Percentiles rank a stretch among this genome's conserved stretches.
Evolutionary conservation across 2,329 filamentous ascomycete genomes (phyloP).

Genomic region (Penicillium expansum): DNA sequence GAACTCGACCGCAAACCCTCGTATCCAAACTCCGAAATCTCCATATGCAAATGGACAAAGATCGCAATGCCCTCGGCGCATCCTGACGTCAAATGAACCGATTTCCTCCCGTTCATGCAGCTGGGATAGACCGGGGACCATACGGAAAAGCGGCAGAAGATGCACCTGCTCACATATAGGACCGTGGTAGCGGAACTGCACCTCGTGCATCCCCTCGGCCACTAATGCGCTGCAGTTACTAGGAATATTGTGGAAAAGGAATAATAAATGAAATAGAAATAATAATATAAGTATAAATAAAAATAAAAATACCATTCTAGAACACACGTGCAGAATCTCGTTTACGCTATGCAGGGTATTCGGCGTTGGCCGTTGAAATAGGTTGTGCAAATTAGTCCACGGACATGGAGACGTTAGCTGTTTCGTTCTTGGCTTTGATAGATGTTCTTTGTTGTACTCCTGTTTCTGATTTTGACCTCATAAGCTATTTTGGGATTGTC

Average conservation of each 20-base stretch:
- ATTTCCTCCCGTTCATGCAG: constrained; percentile 20
- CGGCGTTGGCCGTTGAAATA: constrained; percentile 12
- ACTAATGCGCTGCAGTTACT: constrained; percentile 31
- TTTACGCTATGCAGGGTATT: constrained; percentile 12
- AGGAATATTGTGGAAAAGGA: constrained; percentile 2
- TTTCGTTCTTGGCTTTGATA: neutral
- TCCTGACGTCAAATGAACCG: constrained; percentile 20
- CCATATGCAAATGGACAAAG: constrained; percentile 8
- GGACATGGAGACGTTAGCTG: neutral
- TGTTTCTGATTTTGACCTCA: neutral
- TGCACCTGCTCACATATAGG: constrained; percentile 8
- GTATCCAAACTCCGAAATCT: neutral
- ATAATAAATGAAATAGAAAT: neutral
- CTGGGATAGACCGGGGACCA: constrained; percentile 11
- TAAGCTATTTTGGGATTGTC: too few species aligned
- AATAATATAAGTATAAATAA: neutral
- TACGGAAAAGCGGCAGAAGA: constrained; percentile 10
- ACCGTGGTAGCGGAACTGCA: constrained; percentile 27
- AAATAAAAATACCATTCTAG: constrained; percentile 17
- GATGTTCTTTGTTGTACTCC: neutral
- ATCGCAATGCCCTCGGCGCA: constrained; percentile 6
- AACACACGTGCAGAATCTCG: constrained; percentile 14
- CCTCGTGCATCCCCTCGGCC: constrained; percentile 33
- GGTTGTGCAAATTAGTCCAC: neutral
- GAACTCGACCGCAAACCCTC: neutral